A percentile compares a stretch with the other conserved stretches of the same genome.
Conservation (phyloP, 2,329 filamentous ascomycete genomes). For the Ceratocystis destructans region DNA sequence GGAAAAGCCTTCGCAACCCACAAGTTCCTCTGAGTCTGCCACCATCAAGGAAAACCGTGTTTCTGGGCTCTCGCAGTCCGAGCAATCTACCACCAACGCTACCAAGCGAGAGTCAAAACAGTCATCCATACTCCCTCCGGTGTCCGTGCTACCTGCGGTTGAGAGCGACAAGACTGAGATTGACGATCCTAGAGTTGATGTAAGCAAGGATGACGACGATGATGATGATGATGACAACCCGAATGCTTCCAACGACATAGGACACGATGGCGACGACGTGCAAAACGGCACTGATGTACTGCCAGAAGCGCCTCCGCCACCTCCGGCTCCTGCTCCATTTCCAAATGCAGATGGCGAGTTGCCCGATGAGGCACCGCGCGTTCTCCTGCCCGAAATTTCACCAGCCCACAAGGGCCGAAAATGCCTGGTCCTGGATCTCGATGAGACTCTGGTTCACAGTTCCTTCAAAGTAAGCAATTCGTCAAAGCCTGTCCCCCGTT, state of each 20-base stretch:
- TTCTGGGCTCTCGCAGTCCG: conserved; percentile 35
- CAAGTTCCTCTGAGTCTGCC: conserved; percentile 25
- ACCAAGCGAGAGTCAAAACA: conserved; percentile 36
- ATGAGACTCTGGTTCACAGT: conserved; percentile 94
- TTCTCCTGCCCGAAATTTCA: conserved; percentile 66
- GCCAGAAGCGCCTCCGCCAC: conserved; percentile 29
- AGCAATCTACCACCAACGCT: conserved; percentile 32
- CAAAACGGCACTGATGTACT: conserved; percentile 18
- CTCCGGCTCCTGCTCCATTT: conserved; percentile 23
- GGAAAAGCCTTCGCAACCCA: conserved; percentile 36
- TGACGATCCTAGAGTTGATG: conserved; percentile 40
- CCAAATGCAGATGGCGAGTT: conserved; percentile 6
- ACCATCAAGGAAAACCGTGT: conserved; percentile 33
- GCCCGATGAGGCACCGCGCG: conserved; percentile 34
- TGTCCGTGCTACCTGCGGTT: conserved; percentile 21
- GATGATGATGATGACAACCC: conserved; percentile 43
- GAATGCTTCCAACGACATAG: conserved; percentile 31
- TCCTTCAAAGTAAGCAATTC: conserved; percentile 74
- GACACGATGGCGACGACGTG: conserved; percentile 24
- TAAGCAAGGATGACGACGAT: conserved; percentile 41
- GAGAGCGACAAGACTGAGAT: conserved; percentile 32
- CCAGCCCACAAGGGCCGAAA: conserved; percentile 76
- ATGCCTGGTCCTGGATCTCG: conserved; percentile 86
- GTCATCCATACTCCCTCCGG: conserved; percentile 25
- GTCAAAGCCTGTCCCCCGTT: neutral